A percentile compares a stretch with the other conserved stretches of the same genome.
phyloP scores from a whole-genome alignment of 2,329 filamentous ascomycete genomes.

The Madurella fahalii region DNA sequence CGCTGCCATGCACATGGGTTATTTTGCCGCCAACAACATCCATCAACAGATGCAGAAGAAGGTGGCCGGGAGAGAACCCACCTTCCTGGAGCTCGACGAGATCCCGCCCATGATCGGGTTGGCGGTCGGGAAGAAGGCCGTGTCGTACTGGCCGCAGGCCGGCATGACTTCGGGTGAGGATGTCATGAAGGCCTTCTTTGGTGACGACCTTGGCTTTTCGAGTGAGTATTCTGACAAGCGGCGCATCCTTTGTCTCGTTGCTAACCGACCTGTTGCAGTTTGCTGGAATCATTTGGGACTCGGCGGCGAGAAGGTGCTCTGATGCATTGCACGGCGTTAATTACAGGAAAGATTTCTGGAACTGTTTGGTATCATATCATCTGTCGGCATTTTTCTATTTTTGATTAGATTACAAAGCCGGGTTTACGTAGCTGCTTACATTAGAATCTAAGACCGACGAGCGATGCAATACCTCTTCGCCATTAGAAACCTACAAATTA shows the following conservation, averaged over 20 bases:
- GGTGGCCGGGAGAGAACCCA: constrained; percentile 36
- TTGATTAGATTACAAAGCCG: too few relatives aligned
- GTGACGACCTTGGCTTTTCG: constrained; percentile 60
- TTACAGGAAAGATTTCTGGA: neutral
- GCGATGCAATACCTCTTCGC: too few relatives aligned
- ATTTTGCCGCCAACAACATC: constrained; percentile 62
- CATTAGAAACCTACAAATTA: too few relatives aligned
- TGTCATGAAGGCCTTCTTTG: constrained; percentile 60
- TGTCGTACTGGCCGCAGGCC: constrained; percentile 55
- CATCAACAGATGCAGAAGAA: constrained; percentile 56
- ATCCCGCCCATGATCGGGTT: constrained; percentile 65
- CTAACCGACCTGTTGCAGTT: constrained; percentile 35
- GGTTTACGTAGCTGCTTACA: too few relatives aligned
- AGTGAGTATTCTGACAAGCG: constrained; percentile 17
- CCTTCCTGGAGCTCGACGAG: constrained; percentile 47
- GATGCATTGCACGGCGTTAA: neutral
- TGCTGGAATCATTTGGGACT: constrained; percentile 54
- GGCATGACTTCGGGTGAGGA: constrained; percentile 60
- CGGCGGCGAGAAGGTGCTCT: constrained; percentile 26
- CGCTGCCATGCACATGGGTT: constrained; percentile 69
- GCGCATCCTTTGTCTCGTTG: neutral
- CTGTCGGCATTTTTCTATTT: too few relatives aligned
- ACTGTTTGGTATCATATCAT: neutral
- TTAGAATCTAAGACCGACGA: too few relatives aligned
- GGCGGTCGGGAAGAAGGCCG: constrained; percentile 65